Conservation (phyloP, 176 grass and related monocot genomes). For the Bromus sterilis region DNA sequence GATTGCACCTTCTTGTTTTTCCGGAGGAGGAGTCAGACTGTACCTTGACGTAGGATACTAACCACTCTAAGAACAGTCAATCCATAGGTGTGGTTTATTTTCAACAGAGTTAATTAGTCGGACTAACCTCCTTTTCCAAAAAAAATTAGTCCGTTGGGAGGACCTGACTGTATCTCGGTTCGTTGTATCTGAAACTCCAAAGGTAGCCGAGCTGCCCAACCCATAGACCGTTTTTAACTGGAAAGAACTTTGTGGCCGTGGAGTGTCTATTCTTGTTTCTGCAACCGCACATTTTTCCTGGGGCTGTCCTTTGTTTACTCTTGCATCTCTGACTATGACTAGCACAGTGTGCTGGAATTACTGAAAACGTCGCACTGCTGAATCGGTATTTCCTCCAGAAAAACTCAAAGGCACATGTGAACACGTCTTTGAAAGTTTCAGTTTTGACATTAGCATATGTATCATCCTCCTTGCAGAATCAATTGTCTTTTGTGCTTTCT, state of each 20-base stretch:
- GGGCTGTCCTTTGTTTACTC: background rate
- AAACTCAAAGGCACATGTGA: background rate
- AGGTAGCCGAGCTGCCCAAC: slow-evolving; percentile 4
- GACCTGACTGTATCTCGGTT: slow-evolving; percentile 11
- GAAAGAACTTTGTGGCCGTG: background rate
- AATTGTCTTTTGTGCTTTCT: background rate
- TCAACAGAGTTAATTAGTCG: background rate
- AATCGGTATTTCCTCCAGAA: background rate
- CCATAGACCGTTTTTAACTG: background rate
- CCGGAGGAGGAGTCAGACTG: no score
- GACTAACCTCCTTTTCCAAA: no score
- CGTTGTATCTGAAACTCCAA: slow-evolving; percentile 1
- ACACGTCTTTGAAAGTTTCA: background rate
- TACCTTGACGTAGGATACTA: background rate
- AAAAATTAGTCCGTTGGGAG: background rate
- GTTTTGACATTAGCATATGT: background rate
- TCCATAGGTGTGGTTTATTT: background rate
- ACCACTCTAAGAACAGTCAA: background rate
- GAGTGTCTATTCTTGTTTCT: background rate
- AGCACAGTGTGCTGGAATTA: background rate
- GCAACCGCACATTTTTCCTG: background rate
- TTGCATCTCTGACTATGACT: background rate
- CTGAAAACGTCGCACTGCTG: background rate
- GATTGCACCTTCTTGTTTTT: background rate
- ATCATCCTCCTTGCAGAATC: background rate